Evolutionary conservation across 2,329 filamentous ascomycete species (phyloP).

Genomic region (Colletotrichum sansevieriae): DNA sequence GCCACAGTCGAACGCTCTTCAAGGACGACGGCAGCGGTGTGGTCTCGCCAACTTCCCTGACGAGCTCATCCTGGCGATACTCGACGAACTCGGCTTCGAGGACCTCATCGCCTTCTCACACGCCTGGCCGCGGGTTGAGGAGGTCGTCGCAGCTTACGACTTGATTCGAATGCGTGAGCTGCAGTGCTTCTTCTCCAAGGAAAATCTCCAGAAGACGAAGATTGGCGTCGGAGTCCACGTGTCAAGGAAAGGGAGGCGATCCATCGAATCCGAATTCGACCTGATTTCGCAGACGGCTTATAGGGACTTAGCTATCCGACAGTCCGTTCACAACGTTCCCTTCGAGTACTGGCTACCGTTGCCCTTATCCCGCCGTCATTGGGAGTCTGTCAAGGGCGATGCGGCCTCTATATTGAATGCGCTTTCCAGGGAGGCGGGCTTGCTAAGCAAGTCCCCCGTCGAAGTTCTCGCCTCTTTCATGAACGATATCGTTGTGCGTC

Average conservation of each 20-base stretch:
- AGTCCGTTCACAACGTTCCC: constrained; percentile 56
- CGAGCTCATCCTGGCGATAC: constrained; percentile 55
- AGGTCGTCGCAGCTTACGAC: constrained; percentile 51
- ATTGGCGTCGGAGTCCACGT: constrained; percentile 59
- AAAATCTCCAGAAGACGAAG: constrained; percentile 52
- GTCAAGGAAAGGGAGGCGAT: constrained; percentile 41
- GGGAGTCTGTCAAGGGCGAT: constrained; percentile 51
- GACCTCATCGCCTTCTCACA: constrained; percentile 67
- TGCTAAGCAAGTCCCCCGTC: constrained; percentile 42
- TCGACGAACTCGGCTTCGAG: constrained; percentile 52
- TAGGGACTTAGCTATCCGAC: constrained; percentile 50
- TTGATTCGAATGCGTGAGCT: constrained; percentile 58
- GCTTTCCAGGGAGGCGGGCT: constrained; percentile 45
- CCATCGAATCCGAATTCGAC: constrained; percentile 63
- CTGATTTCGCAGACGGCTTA: constrained; percentile 59
- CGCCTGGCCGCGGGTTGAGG: constrained; percentile 57
- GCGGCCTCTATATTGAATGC: constrained; percentile 43
- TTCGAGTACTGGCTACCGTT: constrained; percentile 62
- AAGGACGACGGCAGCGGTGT: background rate
- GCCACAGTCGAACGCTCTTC: constrained; percentile 22
- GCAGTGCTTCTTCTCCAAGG: constrained; percentile 61
- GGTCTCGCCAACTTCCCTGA: constrained; percentile 50
- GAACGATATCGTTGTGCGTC: constrained; percentile 63
- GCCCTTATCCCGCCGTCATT: constrained; percentile 60
- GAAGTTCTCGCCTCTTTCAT: constrained; percentile 61